Percentiles rank a stretch among this genome's conserved stretches.
Evolutionary conservation across 1,284 basidiomycete species (phyloP).

Genomic region (Rhodotorula mucilaginosa): DNA sequence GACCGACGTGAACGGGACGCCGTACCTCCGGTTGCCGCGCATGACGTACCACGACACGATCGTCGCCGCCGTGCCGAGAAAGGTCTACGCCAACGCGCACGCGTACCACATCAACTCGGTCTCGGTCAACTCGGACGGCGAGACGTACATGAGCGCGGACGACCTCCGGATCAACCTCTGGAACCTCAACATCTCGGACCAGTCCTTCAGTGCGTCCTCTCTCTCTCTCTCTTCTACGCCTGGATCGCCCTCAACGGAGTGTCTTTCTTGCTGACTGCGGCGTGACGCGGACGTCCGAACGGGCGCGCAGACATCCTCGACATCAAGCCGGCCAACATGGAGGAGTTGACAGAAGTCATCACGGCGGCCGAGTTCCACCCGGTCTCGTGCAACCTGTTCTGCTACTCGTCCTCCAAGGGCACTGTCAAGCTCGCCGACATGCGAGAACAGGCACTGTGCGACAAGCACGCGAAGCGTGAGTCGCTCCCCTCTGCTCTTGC

Average conservation of each 20-base stretch:
- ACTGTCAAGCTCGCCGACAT: conserved; percentile 99
- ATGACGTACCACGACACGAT: conserved; percentile 96
- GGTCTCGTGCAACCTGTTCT: conserved; percentile 94
- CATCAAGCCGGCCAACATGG: conserved; percentile 99
- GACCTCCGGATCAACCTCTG: conserved; percentile 96
- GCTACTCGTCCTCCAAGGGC: conserved; percentile 99
- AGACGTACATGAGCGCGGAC: conserved; percentile 98
- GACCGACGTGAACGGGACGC: conserved; percentile 17
- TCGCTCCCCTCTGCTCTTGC: conserved; percentile 15
- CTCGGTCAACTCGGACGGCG: conserved; percentile 97
- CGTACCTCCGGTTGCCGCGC: conserved; percentile 72
- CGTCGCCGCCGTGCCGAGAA: conserved; percentile 95
- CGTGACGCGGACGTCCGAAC: not conserved
- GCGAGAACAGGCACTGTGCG: conserved; percentile 96
- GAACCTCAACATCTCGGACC: conserved; percentile 98
- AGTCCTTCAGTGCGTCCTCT: conserved; percentile 86
- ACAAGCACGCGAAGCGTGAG: conserved; percentile 92
- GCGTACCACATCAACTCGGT: conserved; percentile 99
- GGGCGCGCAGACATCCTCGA: conserved; percentile 84
- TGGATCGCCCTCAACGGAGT: too few relatives aligned
- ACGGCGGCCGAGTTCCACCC: conserved; percentile 99
- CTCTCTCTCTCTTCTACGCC: too few relatives aligned
- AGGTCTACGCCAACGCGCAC: conserved; percentile 98
- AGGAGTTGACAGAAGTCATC: conserved; percentile 98
- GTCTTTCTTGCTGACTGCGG: not conserved